A percentile compares a stretch with the other conserved stretches of the same genome.
Conservation (phyloP, 2,329 filamentous ascomycete species). For the Pseudonectria buxi region DNA sequence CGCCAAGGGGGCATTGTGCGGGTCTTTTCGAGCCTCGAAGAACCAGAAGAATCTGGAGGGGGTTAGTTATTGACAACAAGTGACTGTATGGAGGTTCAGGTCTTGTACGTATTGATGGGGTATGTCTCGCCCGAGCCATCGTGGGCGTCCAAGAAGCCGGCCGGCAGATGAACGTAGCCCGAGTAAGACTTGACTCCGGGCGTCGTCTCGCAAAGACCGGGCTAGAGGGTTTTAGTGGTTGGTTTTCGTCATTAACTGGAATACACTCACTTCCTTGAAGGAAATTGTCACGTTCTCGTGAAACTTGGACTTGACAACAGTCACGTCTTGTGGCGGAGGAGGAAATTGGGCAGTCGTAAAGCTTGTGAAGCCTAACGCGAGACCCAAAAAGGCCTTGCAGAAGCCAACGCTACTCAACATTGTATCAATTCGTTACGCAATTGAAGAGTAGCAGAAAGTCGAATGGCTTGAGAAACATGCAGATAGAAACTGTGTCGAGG, state of each 20-base stretch:
- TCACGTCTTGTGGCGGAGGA: slow-evolving; percentile 10
- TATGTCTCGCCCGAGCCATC: slow-evolving; percentile 6
- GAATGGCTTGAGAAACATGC: too few relatives aligned
- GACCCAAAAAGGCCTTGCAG: too few relatives aligned
- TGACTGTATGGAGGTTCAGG: neutral
- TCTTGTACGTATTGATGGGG: slow-evolving; percentile 11
- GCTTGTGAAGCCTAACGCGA: neutral
- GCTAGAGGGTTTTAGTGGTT: slow-evolving; percentile 26
- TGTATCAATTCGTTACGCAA: too few relatives aligned
- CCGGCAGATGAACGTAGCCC: slow-evolving; percentile 45
- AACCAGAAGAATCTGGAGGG: slow-evolving; percentile 20
- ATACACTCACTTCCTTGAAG: slow-evolving; percentile 11
- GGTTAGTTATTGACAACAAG: neutral
- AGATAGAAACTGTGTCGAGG: too few relatives aligned
- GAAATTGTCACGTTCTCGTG: slow-evolving; percentile 13
- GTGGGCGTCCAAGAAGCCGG: slow-evolving; percentile 7
- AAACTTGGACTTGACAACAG: slow-evolving; percentile 8
- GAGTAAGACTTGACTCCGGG: slow-evolving; percentile 29
- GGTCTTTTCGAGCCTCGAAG: slow-evolving; percentile 21
- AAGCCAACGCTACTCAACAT: too few relatives aligned
- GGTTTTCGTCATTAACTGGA: neutral
- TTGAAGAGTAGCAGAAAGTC: too few relatives aligned
- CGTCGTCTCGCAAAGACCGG: slow-evolving; percentile 43
- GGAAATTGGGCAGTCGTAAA: slow-evolving; percentile 15
- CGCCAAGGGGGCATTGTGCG: slow-evolving; percentile 30